Conservation (phyloP, 2,329 filamentous ascomycete genomes). For the Verticillium isaacii region DNA sequence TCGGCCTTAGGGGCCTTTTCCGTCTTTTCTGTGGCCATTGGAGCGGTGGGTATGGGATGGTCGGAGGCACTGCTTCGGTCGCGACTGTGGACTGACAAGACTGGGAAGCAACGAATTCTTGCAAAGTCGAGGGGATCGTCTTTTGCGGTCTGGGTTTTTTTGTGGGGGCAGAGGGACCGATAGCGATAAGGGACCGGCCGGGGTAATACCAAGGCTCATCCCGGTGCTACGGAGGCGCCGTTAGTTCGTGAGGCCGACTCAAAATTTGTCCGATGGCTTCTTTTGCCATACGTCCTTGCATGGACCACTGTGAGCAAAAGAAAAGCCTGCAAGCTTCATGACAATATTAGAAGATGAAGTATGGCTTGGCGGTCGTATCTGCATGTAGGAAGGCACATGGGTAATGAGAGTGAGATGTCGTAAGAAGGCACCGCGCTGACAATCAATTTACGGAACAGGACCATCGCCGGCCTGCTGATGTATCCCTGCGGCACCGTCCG, state of each 20-base stretch:
- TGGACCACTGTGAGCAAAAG: background rate
- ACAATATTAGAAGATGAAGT: background rate
- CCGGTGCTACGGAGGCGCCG: background rate
- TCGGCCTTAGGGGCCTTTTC: background rate
- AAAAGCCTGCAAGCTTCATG: background rate
- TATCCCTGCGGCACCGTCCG: background rate
- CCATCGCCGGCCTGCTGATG: background rate
- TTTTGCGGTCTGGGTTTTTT: conserved; percentile 1
- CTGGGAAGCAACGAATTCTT: background rate
- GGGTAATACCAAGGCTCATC: background rate
- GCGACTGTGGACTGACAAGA: background rate
- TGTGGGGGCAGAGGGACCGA: background rate
- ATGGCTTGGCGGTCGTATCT: too few relatives aligned
- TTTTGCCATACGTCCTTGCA: background rate
- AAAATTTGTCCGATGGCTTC: background rate
- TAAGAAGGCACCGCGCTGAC: background rate
- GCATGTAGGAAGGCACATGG: too few relatives aligned
- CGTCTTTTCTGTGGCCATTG: conserved; percentile 1
- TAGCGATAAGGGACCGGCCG: background rate
- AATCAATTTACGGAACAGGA: too few relatives aligned
- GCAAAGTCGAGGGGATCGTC: background rate
- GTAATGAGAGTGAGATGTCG: too few relatives aligned
- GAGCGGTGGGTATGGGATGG: background rate
- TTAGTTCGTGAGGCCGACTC: background rate
- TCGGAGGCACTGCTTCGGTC: background rate